Evolutionary conservation across 345 rosid species (phyloP), one percentile per base, ranked within the genome.

Genomic region (Euphorbia tirucalli): DNA sequence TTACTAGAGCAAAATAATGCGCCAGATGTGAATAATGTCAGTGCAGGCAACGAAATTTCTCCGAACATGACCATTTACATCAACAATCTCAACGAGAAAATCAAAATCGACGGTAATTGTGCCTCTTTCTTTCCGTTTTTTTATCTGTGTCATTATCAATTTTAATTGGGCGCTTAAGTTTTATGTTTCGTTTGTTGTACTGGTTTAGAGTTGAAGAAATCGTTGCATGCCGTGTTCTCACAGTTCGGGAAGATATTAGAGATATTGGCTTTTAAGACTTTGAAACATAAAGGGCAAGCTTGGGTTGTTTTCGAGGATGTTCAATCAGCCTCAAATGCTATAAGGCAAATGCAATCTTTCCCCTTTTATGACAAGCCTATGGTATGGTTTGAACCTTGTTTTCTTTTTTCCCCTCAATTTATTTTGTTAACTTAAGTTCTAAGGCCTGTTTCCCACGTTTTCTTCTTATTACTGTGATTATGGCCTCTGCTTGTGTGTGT

Each of bases 201-300:
- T 64, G 50, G 41, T 60, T 31, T 65, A 95, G 97, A 84, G 81
- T 81, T 96, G 89, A 91, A 96, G 95, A 89, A 91, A 79, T 91
- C 97, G 62, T 79, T 96, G 79, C 85, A 82, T 75, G 93, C 93
- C 1, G 97, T 96, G 76, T 93, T 96, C 84, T 84, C 97, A 31
- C 93, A 91, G 66, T 93, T 91, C 57, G 99, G 99, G 68, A 88
- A 91, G 92, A 93, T 96, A 71, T 5, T 96, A 82, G 99, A 93
- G 70, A 90, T 96, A 25, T 65, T 87, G 77, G 97, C 98, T 11
- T 96, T 91, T 85, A 92, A 91, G 90, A 96, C 98, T 28, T 71
- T 96, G 84, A 96, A 96, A 79, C 99, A 93, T 78, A 91, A 96
- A 81, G 99, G 99, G 5, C 99, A 96, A 83, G 97, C 98, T 82